Evolutionary conservation across 192 early-diverging fungal genomes (phyloP).

Genomic region (Phlyctochytrium planicorne): DNA sequence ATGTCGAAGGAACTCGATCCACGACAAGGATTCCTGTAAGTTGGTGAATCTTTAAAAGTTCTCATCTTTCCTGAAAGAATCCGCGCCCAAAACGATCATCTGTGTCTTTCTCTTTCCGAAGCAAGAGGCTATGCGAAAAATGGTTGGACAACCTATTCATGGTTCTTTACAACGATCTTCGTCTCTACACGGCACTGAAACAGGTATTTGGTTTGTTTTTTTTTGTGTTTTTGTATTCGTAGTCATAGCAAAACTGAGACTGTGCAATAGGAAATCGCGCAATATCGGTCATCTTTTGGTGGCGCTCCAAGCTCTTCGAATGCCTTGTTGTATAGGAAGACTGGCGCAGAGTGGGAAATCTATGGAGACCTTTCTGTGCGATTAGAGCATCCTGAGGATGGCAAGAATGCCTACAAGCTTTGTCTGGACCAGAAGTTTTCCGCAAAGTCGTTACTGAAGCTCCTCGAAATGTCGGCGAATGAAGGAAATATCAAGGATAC

Average conservation of each 20-base stretch:
- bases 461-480: slow-evolving; percentile 79
- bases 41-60: not conserved
- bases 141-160: slow-evolving; percentile 99
- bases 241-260: slow-evolving; percentile 15
- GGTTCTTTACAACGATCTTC: slow-evolving; percentile 96
- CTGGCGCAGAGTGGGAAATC: slow-evolving; percentile 97
- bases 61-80: slow-evolving; percentile 26
- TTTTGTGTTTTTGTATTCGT: slow-evolving; percentile 13
- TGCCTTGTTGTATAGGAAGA: slow-evolving; percentile 79
- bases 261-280: slow-evolving; percentile 66
- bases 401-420: slow-evolving; percentile 86
- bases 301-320: slow-evolving; percentile 25
- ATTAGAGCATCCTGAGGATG: slow-evolving; percentile 83
- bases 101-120: slow-evolving; percentile 73
- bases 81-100: slow-evolving; percentile 31
- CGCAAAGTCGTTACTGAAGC: slow-evolving; percentile 80
- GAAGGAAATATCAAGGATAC: slow-evolving; percentile 81
- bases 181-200: slow-evolving; percentile 90
- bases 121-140: slow-evolving; percentile 97
- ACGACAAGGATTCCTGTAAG: slow-evolving; percentile 15
- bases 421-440: slow-evolving; percentile 91
- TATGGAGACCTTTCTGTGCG: slow-evolving; percentile 90
- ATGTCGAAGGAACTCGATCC: slow-evolving; percentile 19
- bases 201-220: slow-evolving; percentile 36
- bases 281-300: slow-evolving; percentile 48